Evolutionary conservation across 2,329 filamentous ascomycete genomes (phyloP).

Genomic region (Zymoseptoria passerinii): DNA sequence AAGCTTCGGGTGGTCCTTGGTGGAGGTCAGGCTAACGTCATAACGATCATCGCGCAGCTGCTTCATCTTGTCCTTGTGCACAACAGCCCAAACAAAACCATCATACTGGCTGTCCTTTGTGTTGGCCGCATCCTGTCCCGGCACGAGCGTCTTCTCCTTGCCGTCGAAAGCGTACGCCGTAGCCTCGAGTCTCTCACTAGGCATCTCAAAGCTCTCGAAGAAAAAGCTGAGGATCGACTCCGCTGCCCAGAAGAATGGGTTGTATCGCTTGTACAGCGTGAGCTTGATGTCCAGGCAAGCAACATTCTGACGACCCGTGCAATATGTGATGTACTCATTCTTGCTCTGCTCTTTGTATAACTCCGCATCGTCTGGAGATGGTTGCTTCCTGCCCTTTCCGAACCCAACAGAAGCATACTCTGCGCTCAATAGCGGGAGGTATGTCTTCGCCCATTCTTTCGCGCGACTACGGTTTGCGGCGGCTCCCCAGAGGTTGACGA

Average conservation of each 20-base stretch:
- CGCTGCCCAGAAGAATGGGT: slow-evolving; percentile 59
- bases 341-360: slow-evolving; percentile 79
- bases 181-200: slow-evolving; percentile 67
- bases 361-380: slow-evolving; percentile 40
- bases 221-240: slow-evolving; percentile 68
- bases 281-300: slow-evolving; percentile 84
- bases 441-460: slow-evolving; percentile 67
- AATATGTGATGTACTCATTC: slow-evolving; percentile 80
- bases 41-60: slow-evolving; percentile 84
- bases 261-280: slow-evolving; percentile 76
- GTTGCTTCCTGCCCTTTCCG: slow-evolving; percentile 32
- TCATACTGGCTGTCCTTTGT: slow-evolving; percentile 59
- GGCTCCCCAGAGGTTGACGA: slow-evolving; percentile 74
- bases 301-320: slow-evolving; percentile 83
- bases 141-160: slow-evolving; percentile 72
- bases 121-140: slow-evolving; percentile 41
- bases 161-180: slow-evolving; percentile 85
- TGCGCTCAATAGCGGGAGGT: slow-evolving; percentile 61
- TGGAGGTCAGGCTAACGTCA: slow-evolving; percentile 84
- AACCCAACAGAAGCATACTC: slow-evolving; percentile 90
- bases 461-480: slow-evolving; percentile 72
- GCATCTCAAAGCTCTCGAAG: slow-evolving; percentile 63
- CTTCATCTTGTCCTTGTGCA: slow-evolving; percentile 94
- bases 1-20: slow-evolving; percentile 86
- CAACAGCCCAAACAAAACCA: slow-evolving; percentile 87